These are phyloP conservation scores for Clarireedia paspali DNA, from an alignment of 2,329 filamentous ascomycete genomes.

Conservation along the genomic window DNA sequence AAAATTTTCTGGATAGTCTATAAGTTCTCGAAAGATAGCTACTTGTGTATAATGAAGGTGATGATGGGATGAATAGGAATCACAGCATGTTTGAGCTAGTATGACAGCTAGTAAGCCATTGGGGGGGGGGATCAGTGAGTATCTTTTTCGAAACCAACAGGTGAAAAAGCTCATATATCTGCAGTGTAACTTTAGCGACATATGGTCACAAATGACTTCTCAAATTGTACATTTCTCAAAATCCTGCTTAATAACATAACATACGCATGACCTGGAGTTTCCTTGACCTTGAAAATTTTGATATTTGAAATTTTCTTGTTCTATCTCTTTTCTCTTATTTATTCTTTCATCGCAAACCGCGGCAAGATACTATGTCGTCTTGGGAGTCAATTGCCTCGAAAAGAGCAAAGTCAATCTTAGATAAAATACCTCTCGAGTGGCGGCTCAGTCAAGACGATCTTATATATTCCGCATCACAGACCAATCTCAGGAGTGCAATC, in stretches of 20 bases:
- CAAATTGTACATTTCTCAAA: neutral
- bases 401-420: neutral
- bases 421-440: constrained; percentile 4
- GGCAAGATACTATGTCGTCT: neutral
- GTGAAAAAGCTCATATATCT: neutral
- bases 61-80: too few relatives aligned
- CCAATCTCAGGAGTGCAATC: constrained; percentile 23
- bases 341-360: neutral
- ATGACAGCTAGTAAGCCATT: neutral
- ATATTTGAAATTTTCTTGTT: neutral
- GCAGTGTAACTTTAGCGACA: constrained; percentile 4
- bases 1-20: too few relatives aligned
- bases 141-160: neutral
- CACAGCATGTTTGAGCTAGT: too few relatives aligned
- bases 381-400: neutral
- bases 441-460: neutral
- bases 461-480: neutral
- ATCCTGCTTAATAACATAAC: neutral
- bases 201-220: neutral
- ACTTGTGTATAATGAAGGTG: too few relatives aligned
- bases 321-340: neutral
- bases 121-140: neutral
- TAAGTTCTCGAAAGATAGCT: too few relatives aligned
- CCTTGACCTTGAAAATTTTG: neutral
- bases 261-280: neutral